Base-by-base conservation (phyloP, 371 early-diverging fungal genomes). In the Mortierella sp. region DNA sequence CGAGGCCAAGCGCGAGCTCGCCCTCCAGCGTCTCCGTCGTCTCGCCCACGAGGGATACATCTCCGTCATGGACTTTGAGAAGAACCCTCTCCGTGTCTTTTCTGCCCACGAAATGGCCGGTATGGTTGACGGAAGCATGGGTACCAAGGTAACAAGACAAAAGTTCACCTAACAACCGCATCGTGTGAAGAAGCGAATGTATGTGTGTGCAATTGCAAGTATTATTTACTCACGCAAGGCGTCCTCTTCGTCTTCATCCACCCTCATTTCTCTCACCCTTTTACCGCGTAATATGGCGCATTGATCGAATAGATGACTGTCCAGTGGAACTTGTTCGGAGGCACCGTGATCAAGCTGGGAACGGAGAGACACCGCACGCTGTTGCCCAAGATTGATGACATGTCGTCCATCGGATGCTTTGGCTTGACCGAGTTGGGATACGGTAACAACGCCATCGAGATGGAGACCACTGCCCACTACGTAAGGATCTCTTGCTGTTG, bases 361-460 rank as follows among this genome's bases (percentile, higher is more conserved):
- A 92, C 93, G 19, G 88, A 93, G 75, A 87, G 93, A 43, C 95
- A 94, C 77, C 90, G 92, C 26, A 65, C 89, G 48, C 69, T 88
- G 44, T 77, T 94, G 24, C 74, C 86, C 34, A 88, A 86, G 37
- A 86, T 91, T 55, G 93, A 94, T 75, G 84, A 86, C 55, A 71
- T 93, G 78, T 73, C 86, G 5, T 84, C 88, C 43, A 87, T 92
- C 66, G 95, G 95, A 34, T 94, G 94, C 85, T 94, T 94, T 77
- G 92, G 85, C 16, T 73, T 94, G 70, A 94, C 94, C 52, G 94
- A 94, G 86, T 73, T 93, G 50, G 94, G 94, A 13, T 94, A 90
- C 74, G 95, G 94, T 22, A 94, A 93, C 80, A 94, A 94, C 68
- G 94, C 93, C 58, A 85, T 93, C 40, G 94, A 94, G 78, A 92